Evolutionary conservation across 163 green algal genomes (phyloP), one percentile per base, ranked within the genome.

Genomic region (Trebouxia gelatinosa): DNA sequence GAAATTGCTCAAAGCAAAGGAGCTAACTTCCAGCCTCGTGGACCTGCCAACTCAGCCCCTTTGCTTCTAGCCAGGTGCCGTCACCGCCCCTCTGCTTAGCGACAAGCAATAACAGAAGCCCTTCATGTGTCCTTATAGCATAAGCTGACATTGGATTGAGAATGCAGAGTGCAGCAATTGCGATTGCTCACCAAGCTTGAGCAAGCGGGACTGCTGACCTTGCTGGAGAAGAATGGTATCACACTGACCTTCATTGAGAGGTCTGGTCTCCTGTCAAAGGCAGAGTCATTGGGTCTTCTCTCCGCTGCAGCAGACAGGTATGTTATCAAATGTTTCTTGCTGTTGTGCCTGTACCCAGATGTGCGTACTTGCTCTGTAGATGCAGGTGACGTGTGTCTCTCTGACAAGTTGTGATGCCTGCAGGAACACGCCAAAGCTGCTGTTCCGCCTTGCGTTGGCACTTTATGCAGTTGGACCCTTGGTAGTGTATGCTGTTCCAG

Each of bases 241-340:
- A 94, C 89, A 0, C 84, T 96, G 29, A 87, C 80, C 46, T 85
- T 86, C 80, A 93, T 96, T 65, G 91, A 96, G 80, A 75, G 90
- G 77, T 83, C 75, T 29, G 91, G 91, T 13, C 80, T 93, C 75
- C 91, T 96, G 40, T 89, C 82, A 32, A 90, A 85, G 31, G 90
- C 90, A 7, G 91, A 96, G 83, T 88, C 64, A 6, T 23, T 72
- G 16, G 91, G 91, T 37, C 68, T 94, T 5, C 82, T 95, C 17
- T 89, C 75, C 16, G 77, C 87, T 35, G 83, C 89, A 31, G 81
- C 85, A 23, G 87, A 93, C 82, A 82, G 77, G 80, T 87, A 75
- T 74, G 82, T 21, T 51, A 5, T 28, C 1, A 17, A 7, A 38
- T 32, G 19, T 29, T 37, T 39, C 34, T 72, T 78, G 13, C 77